Evolutionary conservation across 2,329 filamentous ascomycete genomes (phyloP).

Genomic region (Trichophyton rubrum): DNA sequence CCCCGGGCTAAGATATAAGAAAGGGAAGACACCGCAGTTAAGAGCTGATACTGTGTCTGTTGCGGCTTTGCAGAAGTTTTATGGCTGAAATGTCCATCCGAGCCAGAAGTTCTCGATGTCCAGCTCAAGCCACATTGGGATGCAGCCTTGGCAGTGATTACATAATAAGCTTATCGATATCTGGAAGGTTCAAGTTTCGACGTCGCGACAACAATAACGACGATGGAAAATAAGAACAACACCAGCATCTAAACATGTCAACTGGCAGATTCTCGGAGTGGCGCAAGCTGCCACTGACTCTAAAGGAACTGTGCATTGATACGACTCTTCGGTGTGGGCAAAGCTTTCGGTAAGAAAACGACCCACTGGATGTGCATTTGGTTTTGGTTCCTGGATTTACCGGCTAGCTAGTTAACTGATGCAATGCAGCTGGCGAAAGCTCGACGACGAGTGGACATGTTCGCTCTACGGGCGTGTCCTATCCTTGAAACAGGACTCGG

Average conservation of each 20-base stretch:
- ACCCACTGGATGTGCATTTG: too few species aligned
- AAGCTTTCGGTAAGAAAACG: conserved; percentile 54
- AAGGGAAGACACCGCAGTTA: too few species aligned
- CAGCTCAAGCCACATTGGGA: not conserved
- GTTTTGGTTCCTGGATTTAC: not conserved
- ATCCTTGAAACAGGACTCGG: conserved; percentile 68
- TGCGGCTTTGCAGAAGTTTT: not conserved
- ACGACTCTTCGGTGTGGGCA: conserved; percentile 91
- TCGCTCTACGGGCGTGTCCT: conserved; percentile 75
- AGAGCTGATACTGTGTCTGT: not conserved
- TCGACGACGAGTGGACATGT: conserved; percentile 79
- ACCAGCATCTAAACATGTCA: conserved; percentile 22
- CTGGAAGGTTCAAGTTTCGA: not conserved
- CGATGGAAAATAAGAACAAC: not conserved
- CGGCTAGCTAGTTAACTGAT: not conserved
- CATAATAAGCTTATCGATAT: not conserved
- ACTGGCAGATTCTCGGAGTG: conserved; percentile 55
- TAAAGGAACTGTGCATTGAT: conserved; percentile 83
- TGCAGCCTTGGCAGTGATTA: not conserved
- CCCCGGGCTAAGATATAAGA: not conserved
- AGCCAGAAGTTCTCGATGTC: conserved; percentile 1
- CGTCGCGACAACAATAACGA: not conserved
- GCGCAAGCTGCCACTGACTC: conserved; percentile 69
- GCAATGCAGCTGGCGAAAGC: conserved; percentile 63
- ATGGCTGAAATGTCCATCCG: not conserved